Evolutionary conservation across 495 filamentous ascomycete species (phyloP), one percentile per base, ranked within the genome.

Genomic region (Penicillium diatomitis): DNA sequence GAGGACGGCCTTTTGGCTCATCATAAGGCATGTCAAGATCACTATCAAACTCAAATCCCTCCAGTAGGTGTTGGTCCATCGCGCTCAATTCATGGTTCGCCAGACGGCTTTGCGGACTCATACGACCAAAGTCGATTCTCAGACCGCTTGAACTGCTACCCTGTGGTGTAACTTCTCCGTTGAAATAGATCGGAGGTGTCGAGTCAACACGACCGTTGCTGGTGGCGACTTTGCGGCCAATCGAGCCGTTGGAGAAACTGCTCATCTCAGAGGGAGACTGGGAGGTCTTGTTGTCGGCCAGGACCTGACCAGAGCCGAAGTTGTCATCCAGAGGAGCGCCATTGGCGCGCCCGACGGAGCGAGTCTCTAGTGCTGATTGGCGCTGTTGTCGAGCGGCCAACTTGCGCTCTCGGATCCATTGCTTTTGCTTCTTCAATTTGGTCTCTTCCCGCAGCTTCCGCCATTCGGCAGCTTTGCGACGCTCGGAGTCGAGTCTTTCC

Each of bases 401-500:
- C 49, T 77, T 75, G 34, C 75, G 74, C 41, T 71, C 68, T 27
- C 68, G 65, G 42, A 77, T 73, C 65, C 70, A 73, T 20, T 76
- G 70, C 43, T 76, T 76, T 54, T 82, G 76, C 27, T 77, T 67
- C 50, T 67, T 60, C 42, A 62, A 61, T 38, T 70, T 65, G 8
- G 63, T 67, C 28, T 69, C 63, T 2, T 71, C 68, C 3, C 66
- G 71, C 9, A 70, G 63, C 52, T 69, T 73, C 37, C 57, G 63
- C 32, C 68, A 62, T 40, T 72, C 69, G 0, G 56, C 64, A 2
- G 69, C 74, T 50, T 72, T 73, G 36, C 71, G 69, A 46, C 65
- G 64, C 43, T 70, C 54, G 33, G 75, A 67, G 4, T 65, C 58
- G 30, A 64, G 55, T 62, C 81, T 83, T 57, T 88, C 84, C 46